A percentile compares a stretch with the other conserved stretches of the same genome.
Evolutionary conservation across 2,329 filamentous ascomycete species (phyloP).

Genomic region (Purpureocillium takamizusanense): DNA sequence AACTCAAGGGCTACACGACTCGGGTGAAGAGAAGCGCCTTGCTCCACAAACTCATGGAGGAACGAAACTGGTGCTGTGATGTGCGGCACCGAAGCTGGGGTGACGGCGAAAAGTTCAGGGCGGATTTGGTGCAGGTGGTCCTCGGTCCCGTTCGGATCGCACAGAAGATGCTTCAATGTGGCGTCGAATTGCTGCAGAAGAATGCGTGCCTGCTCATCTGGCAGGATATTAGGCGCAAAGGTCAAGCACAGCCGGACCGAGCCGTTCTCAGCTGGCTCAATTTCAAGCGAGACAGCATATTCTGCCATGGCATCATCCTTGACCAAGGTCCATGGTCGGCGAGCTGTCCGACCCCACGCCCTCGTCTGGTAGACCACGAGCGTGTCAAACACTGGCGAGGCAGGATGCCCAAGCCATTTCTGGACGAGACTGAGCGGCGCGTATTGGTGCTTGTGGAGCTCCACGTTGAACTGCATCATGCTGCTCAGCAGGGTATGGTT

Average conservation of each 20-base stretch:
- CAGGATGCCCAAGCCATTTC: conserved; percentile 56
- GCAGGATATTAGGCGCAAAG: conserved; percentile 55
- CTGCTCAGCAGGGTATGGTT: conserved; percentile 48
- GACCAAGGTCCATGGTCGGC: conserved; percentile 46
- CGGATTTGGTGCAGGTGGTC: conserved; percentile 23
- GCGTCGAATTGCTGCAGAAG: conserved; percentile 66
- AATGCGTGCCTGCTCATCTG: conserved; percentile 55
- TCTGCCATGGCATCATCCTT: conserved; percentile 64
- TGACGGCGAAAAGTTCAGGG: conserved; percentile 50
- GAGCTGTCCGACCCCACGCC: conserved; percentile 13
- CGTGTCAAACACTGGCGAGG: conserved; percentile 69
- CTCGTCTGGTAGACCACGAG: conserved; percentile 74
- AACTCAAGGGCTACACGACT: conserved; percentile 67
- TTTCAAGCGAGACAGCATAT: conserved; percentile 73
- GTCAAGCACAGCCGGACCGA: conserved; percentile 56
- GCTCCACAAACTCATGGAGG: conserved; percentile 73
- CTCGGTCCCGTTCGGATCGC: conserved; percentile 31
- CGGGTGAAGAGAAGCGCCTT: conserved; percentile 45
- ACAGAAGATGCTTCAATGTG: conserved; percentile 50
- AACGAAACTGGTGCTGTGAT: conserved; percentile 51
- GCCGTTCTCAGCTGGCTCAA: conserved; percentile 46
- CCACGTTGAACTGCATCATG: conserved; percentile 58
- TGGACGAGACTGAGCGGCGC: conserved; percentile 65
- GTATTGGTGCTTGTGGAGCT: conserved; percentile 61
- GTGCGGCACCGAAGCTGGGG: conserved; percentile 47